Evolutionary conservation across 225 moss, liverwort and hornwort genomes (phyloP).

Genomic region (Bryoerythrophyllum caledonicum): DNA sequence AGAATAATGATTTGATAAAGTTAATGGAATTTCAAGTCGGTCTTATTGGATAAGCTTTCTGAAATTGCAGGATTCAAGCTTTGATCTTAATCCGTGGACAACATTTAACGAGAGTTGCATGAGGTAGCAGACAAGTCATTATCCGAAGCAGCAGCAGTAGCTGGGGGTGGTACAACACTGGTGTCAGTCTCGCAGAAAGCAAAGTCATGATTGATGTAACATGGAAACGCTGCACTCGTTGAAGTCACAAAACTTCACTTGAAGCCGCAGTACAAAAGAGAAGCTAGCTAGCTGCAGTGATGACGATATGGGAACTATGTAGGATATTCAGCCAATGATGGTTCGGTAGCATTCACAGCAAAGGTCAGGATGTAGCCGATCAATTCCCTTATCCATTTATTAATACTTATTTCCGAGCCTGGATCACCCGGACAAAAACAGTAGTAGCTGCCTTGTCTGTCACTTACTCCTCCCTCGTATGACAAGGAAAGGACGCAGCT

Average conservation of each 20-base stretch:
- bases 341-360: constrained; percentile 16
- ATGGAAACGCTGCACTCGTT: constrained; percentile 23
- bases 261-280: constrained; percentile 9
- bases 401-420: neutral
- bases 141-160: neutral
- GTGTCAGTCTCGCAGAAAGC: constrained; percentile 16
- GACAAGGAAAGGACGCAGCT: constrained; percentile 4
- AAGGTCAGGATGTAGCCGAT: constrained; percentile 17
- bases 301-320: constrained; percentile 11
- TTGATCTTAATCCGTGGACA: neutral
- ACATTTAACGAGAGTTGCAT: neutral
- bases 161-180: neutral
- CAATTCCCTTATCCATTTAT: neutral
- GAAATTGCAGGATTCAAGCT: neutral
- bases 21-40: neutral
- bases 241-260: neutral
- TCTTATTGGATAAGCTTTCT: neutral
- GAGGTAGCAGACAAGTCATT: neutral
- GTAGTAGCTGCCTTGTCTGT: neutral
- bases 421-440: neutral
- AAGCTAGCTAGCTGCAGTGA: neutral
- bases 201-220: constrained; percentile 25
- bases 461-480: neutral
- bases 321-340: constrained; percentile 2
- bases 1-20: neutral